Evolutionary conservation across 257 asterid species (phyloP), one percentile per base, ranked within the genome.

Genomic region (Jaltomata sinuosa): DNA sequence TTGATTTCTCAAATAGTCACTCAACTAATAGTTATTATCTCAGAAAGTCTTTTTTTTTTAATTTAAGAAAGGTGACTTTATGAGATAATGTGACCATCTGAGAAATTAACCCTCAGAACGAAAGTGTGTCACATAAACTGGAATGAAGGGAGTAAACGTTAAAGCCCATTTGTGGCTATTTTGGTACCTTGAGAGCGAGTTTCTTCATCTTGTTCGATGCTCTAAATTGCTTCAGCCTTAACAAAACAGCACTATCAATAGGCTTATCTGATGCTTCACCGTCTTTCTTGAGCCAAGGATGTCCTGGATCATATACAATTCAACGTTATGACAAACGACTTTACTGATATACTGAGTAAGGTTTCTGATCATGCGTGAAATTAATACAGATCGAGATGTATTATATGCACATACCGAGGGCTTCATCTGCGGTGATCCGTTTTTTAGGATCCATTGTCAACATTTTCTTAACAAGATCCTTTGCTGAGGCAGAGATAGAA

Each of bases 241-340:
- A 88, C 32, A 90, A 90, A 38, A 96, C 99, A 2, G 94, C 99
- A 82, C 96, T 94, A 59, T 96, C 88, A 7, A 96, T 94, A 5
- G 98, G 99, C 29, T 50, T 87, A 34, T 94, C 98, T 3, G 99
- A 93, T 85, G 98, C 99, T 18, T 93, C 98, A 4, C 99, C 99
- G 2, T 87, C 97, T 89, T 89, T 88, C 89, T 88, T 94, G 80
- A 96, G 95, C 99, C 99, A 96, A 7, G 95, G 98, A 89, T 96
- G 98, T 87, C 93, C 98, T 96, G 90, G 22, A 87, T 82, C 80
- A 84, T 61, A 84, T 12, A 85, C 18, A 25, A 2, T 80, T 61
- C 40, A 53, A 40, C 12, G 36, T 25, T 15, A 25, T 34, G 47
- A 67, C n/a, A 8, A 15, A 65, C 6, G 22, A 65, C 25, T 65